phyloP scores from a whole-genome alignment of 495 filamentous ascomycete genomes.

The Trichoderma virens region DNA sequence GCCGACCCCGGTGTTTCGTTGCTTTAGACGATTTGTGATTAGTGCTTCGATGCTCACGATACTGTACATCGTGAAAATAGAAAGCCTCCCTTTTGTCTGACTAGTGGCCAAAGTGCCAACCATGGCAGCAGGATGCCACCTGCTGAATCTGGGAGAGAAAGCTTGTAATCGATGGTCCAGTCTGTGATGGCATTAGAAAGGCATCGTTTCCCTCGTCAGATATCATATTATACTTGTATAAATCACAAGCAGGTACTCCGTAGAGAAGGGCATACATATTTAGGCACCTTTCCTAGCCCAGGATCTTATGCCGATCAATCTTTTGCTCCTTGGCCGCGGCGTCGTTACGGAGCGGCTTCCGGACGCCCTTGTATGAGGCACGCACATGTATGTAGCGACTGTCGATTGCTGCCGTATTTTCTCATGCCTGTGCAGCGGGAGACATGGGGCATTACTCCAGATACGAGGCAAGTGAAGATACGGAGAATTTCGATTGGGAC shows the following conservation, averaged over 20 bases:
- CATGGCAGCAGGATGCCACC: neutral
- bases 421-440: neutral
- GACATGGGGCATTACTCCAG: neutral
- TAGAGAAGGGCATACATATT: no score
- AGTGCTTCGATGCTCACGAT: neutral
- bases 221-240: no score
- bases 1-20: neutral
- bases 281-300: no score
- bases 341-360: no score
- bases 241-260: no score
- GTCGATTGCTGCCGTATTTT: neutral
- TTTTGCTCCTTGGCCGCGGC: no score
- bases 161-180: neutral
- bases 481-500: slow-evolving; percentile 4
- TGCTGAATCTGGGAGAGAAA: neutral
- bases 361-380: neutral
- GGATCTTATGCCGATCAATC: no score
- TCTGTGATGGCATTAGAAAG: neutral
- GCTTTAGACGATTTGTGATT: neutral
- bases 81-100: neutral
- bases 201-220: neutral
- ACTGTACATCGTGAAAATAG: neutral
- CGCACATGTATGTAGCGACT: neutral
- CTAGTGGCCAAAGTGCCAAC: neutral
- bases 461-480: neutral